A percentile compares a stretch with the other conserved stretches of the same genome.
Evolutionary conservation across 495 filamentous ascomycete species (phyloP).

Genomic region (Lasiosphaeris hirsuta): DNA sequence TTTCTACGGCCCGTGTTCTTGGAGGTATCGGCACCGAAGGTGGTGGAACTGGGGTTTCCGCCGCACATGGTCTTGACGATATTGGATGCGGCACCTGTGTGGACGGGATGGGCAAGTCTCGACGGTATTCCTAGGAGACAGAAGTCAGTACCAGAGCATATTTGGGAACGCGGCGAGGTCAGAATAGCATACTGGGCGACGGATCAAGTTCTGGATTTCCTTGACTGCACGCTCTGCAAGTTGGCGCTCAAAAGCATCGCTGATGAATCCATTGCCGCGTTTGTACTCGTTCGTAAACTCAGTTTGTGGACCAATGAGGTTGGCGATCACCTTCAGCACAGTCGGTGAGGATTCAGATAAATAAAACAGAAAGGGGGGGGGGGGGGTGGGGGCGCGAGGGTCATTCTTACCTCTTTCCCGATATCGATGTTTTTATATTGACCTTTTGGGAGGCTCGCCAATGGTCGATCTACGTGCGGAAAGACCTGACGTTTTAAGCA

Average conservation of each 20-base stretch:
- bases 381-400: neutral
- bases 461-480: constrained; percentile 29
- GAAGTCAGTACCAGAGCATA: neutral
- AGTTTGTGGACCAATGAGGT: constrained; percentile 8
- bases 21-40: no score
- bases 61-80: neutral
- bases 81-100: neutral
- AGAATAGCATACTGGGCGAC: neutral
- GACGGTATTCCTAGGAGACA: neutral
- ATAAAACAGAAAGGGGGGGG: neutral
- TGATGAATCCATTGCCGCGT: constrained; percentile 15
- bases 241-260: constrained; percentile 14
- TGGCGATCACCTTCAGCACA: constrained; percentile 9
- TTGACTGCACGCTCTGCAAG: constrained; percentile 8
- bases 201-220: constrained; percentile 1
- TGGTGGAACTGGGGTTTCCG: neutral
- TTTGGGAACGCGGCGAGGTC: neutral
- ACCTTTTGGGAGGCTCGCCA: constrained; percentile 1
- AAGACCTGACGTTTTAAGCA: constrained; percentile 37
- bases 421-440: constrained; percentile 5
- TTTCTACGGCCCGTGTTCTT: no score
- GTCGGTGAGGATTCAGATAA: constrained; percentile 7
- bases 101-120: neutral
- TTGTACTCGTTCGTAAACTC: constrained; percentile 16
- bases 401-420: constrained; percentile 13